Evolutionary conservation across 192 early-diverging fungal genomes (phyloP).

Genomic region (Thoreauomyces humboldtii): DNA sequence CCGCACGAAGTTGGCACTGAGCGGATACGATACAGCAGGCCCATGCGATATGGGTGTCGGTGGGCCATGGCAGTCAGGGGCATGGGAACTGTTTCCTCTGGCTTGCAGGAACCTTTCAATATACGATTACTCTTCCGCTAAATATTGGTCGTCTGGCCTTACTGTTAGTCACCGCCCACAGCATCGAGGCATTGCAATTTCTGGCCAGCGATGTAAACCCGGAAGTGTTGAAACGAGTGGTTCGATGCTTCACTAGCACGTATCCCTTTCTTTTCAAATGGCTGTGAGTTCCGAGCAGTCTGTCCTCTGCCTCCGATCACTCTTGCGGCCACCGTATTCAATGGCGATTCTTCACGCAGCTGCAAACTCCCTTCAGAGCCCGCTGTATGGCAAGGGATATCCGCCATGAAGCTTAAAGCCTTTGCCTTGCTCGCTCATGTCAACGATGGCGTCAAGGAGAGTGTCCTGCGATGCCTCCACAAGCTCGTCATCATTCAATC

Average conservation of each 20-base stretch:
- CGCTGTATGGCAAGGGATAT: constrained; percentile 19
- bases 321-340: too few relatives aligned
- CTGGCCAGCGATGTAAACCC: constrained; percentile 20
- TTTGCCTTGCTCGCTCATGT: constrained; percentile 16
- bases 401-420: constrained; percentile 13
- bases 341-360: neutral
- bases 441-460: constrained; percentile 27
- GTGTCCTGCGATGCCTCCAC: constrained; percentile 21
- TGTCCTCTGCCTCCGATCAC: too few relatives aligned
- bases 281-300: constrained; percentile 32
- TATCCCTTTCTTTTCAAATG: constrained; percentile 32
- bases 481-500: constrained; percentile 19
- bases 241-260: constrained; percentile 22
- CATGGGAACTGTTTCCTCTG: too few relatives aligned
- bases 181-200: constrained; percentile 22
- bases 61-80: too few relatives aligned
- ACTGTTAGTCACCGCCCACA: constrained; percentile 22
- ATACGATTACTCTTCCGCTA: too few relatives aligned
- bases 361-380: constrained; percentile 17
- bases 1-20: too few relatives aligned
- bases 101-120: too few relatives aligned
- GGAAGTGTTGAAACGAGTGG: constrained; percentile 20
- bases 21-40: too few relatives aligned
- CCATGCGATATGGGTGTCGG: too few relatives aligned
- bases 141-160: too few relatives aligned